Evolutionary conservation across 2,329 filamentous ascomycete species (phyloP).

Genomic region (Trichoderma cornu-damae): DNA sequence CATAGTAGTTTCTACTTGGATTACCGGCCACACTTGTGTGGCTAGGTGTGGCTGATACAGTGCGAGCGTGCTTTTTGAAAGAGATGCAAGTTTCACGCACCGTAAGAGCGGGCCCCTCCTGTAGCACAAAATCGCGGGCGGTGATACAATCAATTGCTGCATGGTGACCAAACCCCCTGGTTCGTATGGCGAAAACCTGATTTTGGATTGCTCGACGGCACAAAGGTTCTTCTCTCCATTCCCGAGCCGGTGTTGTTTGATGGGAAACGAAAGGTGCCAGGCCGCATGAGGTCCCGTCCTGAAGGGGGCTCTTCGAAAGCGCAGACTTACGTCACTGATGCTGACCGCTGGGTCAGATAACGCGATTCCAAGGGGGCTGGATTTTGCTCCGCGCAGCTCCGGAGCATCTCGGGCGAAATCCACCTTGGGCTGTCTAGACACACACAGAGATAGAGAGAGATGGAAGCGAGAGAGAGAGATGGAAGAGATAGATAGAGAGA

Average conservation of each 20-base stretch:
- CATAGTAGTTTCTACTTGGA: no score
- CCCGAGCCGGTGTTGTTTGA: neutral
- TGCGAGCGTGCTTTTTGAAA: no score
- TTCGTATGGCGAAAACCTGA: constrained; percentile 13
- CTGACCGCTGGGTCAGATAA: constrained; percentile 12
- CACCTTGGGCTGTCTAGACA: neutral
- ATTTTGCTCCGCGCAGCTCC: neutral
- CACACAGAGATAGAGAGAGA: no score
- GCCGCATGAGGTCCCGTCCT: neutral
- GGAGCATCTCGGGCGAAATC: constrained; percentile 1
- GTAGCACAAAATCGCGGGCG: neutral
- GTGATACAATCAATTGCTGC: constrained; percentile 10
- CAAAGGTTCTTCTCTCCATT: constrained; percentile 14
- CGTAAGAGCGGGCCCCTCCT: constrained; percentile 14
- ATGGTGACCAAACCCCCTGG: neutral
- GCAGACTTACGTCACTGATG: constrained; percentile 10
- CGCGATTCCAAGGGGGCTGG: neutral
- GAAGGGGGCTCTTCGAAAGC: neutral
- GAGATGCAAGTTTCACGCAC: no score
- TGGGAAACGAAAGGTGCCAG: neutral
- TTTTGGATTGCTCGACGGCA: neutral
- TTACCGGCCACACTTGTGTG: no score
- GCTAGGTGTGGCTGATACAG: no score
- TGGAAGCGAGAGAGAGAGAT: no score
- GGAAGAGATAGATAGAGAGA: no score